A percentile compares a stretch with the other conserved stretches of the same genome.
Evolutionary conservation across 495 filamentous ascomycete genomes (phyloP).

Genomic region (Annulohypoxylon stygium): DNA sequence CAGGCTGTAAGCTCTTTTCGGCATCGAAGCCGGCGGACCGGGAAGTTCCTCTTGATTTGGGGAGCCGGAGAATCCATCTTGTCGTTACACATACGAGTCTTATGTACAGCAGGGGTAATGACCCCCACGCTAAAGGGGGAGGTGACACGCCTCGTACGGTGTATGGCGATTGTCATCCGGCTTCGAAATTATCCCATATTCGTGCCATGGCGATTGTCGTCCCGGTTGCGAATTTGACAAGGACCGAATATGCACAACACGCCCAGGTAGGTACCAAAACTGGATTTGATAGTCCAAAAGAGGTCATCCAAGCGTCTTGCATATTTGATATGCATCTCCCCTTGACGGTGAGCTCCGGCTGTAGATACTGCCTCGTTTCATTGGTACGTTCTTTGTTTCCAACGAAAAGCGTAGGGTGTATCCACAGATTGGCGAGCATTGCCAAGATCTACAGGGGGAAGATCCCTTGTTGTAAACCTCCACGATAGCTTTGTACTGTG

Average conservation of each 20-base stretch:
- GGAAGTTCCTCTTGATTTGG: slow-evolving; percentile 26
- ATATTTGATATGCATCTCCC: slow-evolving; percentile 25
- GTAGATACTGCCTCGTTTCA: slow-evolving; percentile 1
- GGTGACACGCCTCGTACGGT: slow-evolving; percentile 18
- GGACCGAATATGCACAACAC: slow-evolving; percentile 45
- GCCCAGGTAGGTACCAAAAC: slow-evolving; percentile 25
- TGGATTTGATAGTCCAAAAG: slow-evolving; percentile 13
- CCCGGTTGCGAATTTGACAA: slow-evolving; percentile 40
- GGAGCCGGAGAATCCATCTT: slow-evolving; percentile 29
- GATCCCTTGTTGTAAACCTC: slow-evolving; percentile 1
- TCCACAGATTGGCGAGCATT: slow-evolving; percentile 41
- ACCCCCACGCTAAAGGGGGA: slow-evolving; percentile 36
- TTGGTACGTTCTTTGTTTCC: slow-evolving; percentile 26
- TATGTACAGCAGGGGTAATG: slow-evolving; percentile 31
- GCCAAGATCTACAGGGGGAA: slow-evolving; percentile 25
- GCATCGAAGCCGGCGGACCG: slow-evolving; percentile 41
- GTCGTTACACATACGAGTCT: slow-evolving; percentile 9
- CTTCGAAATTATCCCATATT: slow-evolving; percentile 34
- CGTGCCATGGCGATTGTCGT: slow-evolving; percentile 21
- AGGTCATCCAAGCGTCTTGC: slow-evolving; percentile 7
- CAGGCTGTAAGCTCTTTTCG: slow-evolving; percentile 18
- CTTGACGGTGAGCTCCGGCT: slow-evolving; percentile 14
- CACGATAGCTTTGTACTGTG: slow-evolving; percentile 38
- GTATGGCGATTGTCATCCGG: slow-evolving; percentile 21
- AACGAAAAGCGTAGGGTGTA: slow-evolving; percentile 20